phyloP scores from a whole-genome alignment of 2,329 filamentous ascomycete genomes.

The Cercospora sesami region DNA sequence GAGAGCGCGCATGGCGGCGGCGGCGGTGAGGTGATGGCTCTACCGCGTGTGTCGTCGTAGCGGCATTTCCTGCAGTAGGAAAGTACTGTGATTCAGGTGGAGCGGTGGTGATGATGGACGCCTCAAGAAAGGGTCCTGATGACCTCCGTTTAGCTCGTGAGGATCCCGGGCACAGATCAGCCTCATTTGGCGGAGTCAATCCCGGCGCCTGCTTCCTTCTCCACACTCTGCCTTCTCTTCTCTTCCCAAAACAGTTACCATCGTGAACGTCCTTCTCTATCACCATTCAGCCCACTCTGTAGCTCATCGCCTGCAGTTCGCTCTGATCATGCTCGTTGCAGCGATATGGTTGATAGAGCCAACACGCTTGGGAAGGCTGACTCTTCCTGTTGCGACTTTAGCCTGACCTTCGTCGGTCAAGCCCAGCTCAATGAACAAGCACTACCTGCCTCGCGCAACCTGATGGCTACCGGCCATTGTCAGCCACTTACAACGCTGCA shows the following conservation, averaged over 20 bases:
- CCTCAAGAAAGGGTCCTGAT: slow-evolving; percentile 9
- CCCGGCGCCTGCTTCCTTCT: neutral
- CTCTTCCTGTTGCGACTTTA: neutral
- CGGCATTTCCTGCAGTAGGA: neutral
- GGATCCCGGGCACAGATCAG: slow-evolving; percentile 2
- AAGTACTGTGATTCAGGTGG: neutral
- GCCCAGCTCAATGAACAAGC: neutral
- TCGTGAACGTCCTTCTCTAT: neutral
- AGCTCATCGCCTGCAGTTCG: neutral
- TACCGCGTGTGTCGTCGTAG: slow-evolving; percentile 15
- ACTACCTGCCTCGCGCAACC: neutral
- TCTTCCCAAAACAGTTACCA: neutral
- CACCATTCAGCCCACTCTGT: neutral
- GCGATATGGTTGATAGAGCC: neutral
- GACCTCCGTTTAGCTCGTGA: neutral
- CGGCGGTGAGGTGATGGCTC: neutral
- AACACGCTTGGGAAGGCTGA: neutral
- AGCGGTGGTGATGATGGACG: neutral
- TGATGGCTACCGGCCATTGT: neutral
- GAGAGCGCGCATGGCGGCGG: slow-evolving; percentile 29
- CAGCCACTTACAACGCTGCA: neutral
- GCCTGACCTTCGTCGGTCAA: neutral
- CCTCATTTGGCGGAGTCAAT: slow-evolving; percentile 4
- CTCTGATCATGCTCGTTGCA: neutral
- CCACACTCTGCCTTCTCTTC: neutral